Evolutionary conservation across 306 rosid genomes (phyloP).

Genomic region (Castanea sativa): DNA sequence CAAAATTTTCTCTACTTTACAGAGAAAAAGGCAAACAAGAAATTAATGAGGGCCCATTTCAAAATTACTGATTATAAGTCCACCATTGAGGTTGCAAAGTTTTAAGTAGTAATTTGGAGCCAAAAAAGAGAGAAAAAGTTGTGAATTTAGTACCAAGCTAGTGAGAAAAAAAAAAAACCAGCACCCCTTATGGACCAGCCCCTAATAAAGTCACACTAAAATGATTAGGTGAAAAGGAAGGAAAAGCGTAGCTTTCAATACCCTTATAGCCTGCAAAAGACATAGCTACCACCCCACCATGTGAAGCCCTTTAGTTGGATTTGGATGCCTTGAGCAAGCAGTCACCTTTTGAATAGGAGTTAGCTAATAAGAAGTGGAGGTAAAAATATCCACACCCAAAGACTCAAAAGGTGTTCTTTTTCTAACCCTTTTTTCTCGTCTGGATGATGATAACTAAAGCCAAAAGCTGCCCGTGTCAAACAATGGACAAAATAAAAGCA

Average conservation of each 20-base stretch:
- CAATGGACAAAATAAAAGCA: constrained; percentile 32
- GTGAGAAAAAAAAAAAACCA: constrained; percentile 3
- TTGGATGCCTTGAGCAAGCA: constrained; percentile 45
- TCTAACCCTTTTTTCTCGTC: constrained; percentile 1
- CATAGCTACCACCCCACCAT: constrained; percentile 53
- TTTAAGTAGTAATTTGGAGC: constrained; percentile 7
- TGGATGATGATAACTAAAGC: constrained; percentile 21
- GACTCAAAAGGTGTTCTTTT: constrained; percentile 29
- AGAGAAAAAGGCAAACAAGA: not conserved
- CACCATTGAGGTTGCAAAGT: not conserved
- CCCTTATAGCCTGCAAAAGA: constrained; percentile 31
- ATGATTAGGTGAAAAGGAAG: constrained; percentile 37
- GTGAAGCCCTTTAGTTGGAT: constrained; percentile 42
- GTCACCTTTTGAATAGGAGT: constrained; percentile 20
- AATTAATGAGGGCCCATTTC: constrained; percentile 2
- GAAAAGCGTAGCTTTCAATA: constrained; percentile 37
- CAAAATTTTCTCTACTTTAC: not conserved
- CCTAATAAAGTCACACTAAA: constrained; percentile 24
- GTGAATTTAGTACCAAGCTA: constrained; percentile 7
- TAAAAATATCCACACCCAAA: constrained; percentile 26
- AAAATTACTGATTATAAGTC: not conserved
- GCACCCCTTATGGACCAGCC: constrained; percentile 23
- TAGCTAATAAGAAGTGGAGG: constrained; percentile 17
- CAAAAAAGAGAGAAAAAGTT: constrained; percentile 10
- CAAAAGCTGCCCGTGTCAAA: constrained; percentile 33